Evolutionary conservation across 352 stramenopile species (phyloP), one percentile per base, ranked within the genome.

Genomic region (Phytopythium cucurbitacearum): DNA sequence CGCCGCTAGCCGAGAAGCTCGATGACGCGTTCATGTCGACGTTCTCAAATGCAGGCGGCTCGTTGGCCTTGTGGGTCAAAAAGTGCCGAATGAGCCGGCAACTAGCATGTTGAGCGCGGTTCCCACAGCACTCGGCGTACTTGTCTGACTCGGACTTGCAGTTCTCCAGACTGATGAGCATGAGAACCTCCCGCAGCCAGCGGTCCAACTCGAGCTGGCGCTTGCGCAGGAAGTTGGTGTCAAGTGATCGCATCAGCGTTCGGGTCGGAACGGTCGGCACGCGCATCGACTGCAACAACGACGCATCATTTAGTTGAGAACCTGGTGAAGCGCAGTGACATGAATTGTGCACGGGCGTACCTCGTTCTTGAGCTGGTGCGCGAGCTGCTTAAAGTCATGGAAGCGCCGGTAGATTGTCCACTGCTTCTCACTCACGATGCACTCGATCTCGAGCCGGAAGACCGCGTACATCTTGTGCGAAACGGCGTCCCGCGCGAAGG

Each of bases 321-420:
- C 49, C 16, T 32, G 15, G 15, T 37, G 15, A 38, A 12, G 15
- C 34, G 4, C 16, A 40, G 49, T 34, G 37, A 5, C 7, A 5
- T 13, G 21, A 6, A 53, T 12, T 9, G 13, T 10, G 16, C 38
- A 33, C 3, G 15, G 1, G 6, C 39, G 11, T 21, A 68, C 61
- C 60, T 84, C 71, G 50, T 78, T 88, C 63, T 89, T 93, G 50
- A 93, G 64, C 65, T 89, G 83, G 49, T 90, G 76, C 47, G 78
- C 78, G 33, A 93, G 75, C 55, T 93, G 76, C 44, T 89, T 91
- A 48, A 93, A 93, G 65, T 93, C 83, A 62, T 93, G 80, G 64
- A 91, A 93, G 34, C 83, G 77, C 6, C 83, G 67, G 62, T 93
- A 93, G 59, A 93, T 88, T 7, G 83, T 93, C 83, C 83, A 93